These are phyloP conservation scores for Penicillium salamii DNA, from an alignment of 495 filamentous ascomycete species.

Conservation along the genomic window DNA sequence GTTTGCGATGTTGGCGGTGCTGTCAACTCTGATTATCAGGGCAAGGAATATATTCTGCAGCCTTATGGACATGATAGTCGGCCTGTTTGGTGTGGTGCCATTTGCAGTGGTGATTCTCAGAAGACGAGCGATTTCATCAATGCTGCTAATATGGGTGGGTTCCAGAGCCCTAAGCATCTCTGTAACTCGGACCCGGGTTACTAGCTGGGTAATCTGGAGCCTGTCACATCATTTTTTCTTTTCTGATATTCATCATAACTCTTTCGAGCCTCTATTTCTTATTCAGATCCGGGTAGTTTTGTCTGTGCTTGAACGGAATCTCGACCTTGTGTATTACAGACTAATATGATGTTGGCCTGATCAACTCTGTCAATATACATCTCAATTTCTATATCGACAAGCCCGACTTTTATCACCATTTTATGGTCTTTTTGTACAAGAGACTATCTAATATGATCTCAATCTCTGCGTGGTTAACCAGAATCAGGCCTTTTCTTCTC, in stretches of 20 bases:
- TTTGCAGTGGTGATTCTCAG: slow-evolving; percentile 16
- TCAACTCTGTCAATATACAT: too few relatives aligned
- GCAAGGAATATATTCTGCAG: slow-evolving; percentile 23
- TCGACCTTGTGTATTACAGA: too few relatives aligned
- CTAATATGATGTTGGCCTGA: too few relatives aligned
- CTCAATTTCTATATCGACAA: too few relatives aligned
- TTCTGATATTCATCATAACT: too few relatives aligned
- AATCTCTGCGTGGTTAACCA: neutral
- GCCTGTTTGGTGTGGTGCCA: slow-evolving; percentile 26
- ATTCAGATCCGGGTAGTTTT: too few relatives aligned
- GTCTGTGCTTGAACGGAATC: too few relatives aligned
- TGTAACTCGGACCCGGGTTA: slow-evolving; percentile 12
- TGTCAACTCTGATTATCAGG: slow-evolving; percentile 8
- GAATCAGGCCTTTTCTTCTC: neutral
- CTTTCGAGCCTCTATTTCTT: too few relatives aligned
- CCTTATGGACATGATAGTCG: slow-evolving; percentile 22
- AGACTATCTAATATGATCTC: too few relatives aligned
- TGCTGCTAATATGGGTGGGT: slow-evolving; percentile 21
- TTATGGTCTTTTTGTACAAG: too few relatives aligned
- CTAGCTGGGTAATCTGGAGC: neutral
- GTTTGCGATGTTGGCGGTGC: slow-evolving; percentile 25
- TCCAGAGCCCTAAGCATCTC: slow-evolving; percentile 20
- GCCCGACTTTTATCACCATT: too few relatives aligned
- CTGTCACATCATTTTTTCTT: too few relatives aligned
- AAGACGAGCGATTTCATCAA: slow-evolving; percentile 20